These are phyloP conservation scores for Conticribra guillardii DNA, from an alignment of 108 stramenopile species.

Conservation along the genomic window DNA sequence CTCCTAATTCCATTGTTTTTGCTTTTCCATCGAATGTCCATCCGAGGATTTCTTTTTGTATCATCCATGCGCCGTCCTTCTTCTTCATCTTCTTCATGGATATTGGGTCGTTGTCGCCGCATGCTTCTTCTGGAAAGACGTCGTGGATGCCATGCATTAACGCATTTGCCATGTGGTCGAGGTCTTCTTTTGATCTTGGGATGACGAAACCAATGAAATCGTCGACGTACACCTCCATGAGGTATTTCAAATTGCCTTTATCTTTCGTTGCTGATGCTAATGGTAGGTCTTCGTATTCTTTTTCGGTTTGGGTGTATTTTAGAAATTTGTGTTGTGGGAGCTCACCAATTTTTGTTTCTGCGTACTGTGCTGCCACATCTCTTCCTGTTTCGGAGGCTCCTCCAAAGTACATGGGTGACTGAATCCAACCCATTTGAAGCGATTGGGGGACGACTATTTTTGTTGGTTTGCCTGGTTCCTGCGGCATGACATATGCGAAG, in stretches of 20 bases:
- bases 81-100: constrained; percentile 49
- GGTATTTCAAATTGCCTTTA: neutral
- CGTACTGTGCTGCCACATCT: neutral
- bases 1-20: constrained; percentile 43
- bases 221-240: constrained; percentile 50
- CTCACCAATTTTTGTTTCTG: neutral
- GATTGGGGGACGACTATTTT: neutral
- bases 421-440: neutral
- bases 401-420: neutral
- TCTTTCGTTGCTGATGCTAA: neutral
- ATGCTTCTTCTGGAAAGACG: no score
- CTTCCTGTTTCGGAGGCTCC: neutral
- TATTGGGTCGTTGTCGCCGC: constrained; percentile 50
- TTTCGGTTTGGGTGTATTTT: neutral
- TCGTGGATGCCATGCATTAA: constrained; percentile 5
- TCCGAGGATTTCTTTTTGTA: constrained; percentile 40
- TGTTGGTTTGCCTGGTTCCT: constrained; percentile 63
- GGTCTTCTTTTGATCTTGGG: constrained; percentile 27
- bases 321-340: constrained; percentile 1
- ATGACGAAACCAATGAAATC: constrained; percentile 37
- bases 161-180: neutral
- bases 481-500: constrained; percentile 32
- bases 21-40: constrained; percentile 38
- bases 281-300: neutral
- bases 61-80: constrained; percentile 39